A percentile compares a stretch with the other conserved stretches of the same genome.
These are phyloP conservation scores for Metrosideros polymorpha DNA, from an alignment of 441 rosid genomes.

Conservation along the genomic window DNA sequence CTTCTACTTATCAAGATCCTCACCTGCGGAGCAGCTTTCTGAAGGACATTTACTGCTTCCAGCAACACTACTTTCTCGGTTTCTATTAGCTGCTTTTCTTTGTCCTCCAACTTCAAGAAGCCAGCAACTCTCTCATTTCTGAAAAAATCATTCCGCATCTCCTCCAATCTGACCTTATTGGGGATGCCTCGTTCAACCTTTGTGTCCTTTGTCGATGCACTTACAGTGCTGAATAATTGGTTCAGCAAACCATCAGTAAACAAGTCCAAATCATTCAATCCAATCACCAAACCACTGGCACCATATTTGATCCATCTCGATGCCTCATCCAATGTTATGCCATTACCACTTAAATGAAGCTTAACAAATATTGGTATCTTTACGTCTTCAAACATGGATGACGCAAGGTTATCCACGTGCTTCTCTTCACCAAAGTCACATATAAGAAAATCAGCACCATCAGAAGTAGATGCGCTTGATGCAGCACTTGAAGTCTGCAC, in stretches of 20 bases:
- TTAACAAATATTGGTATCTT: constrained; percentile 55
- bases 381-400: constrained; percentile 38
- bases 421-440: constrained; percentile 26
- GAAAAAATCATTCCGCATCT: constrained; percentile 12
- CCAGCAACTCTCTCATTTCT: constrained; percentile 31
- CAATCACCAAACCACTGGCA: constrained; percentile 74
- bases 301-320: constrained; percentile 35
- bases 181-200: constrained; percentile 15
- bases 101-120: constrained; percentile 55
- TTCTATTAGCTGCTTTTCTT: constrained; percentile 58
- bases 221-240: constrained; percentile 26
- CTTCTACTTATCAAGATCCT: constrained; percentile 20
- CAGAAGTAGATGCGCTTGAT: constrained; percentile 53
- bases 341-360: constrained; percentile 12
- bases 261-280: constrained; percentile 55
- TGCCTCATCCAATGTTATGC: constrained; percentile 16
- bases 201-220: constrained; percentile 11
- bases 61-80: constrained; percentile 54
- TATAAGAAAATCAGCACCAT: constrained; percentile 94
- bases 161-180: constrained; percentile 5
- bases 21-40: constrained; percentile 94
- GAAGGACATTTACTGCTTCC: constrained; percentile 55
- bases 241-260: constrained; percentile 39
- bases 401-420: constrained; percentile 16
- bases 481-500: constrained; percentile 61